Evolutionary conservation across 2,329 filamentous ascomycete species (phyloP).

Genomic region (Ophiocordyceps australis): DNA sequence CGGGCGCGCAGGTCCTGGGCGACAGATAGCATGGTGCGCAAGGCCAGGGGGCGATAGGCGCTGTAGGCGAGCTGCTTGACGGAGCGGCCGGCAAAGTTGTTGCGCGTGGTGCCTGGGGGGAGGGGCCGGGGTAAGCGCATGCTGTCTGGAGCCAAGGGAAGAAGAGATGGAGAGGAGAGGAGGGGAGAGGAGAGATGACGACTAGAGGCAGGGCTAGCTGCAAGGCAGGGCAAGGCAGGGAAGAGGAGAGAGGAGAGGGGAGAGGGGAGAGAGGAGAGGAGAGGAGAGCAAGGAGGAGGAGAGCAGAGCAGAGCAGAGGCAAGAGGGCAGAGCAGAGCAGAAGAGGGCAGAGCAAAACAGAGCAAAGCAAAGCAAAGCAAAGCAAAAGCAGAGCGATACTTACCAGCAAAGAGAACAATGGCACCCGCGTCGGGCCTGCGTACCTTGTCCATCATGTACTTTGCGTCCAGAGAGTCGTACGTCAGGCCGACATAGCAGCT

Average conservation of each 20-base stretch:
- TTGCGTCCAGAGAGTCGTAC: slow-evolving; percentile 36
- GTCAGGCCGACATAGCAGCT: slow-evolving; percentile 53
- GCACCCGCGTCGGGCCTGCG: slow-evolving; percentile 58
- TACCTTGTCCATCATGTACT: slow-evolving; percentile 43
- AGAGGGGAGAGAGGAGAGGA: too few species aligned
- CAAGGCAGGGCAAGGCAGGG: too few species aligned
- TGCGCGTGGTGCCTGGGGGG: slow-evolving; percentile 50
- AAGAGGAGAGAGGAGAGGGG: too few species aligned
- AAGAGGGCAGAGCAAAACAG: too few species aligned
- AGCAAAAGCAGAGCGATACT: too few species aligned
- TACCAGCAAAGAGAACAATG: slow-evolving; percentile 60
- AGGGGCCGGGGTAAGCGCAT: not conserved
- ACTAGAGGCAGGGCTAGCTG: too few species aligned
- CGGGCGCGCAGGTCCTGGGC: slow-evolving; percentile 34
- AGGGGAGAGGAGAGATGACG: not conserved
- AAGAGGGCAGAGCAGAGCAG: too few species aligned
- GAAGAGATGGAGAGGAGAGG: slow-evolving; percentile 1
- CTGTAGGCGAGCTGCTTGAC: slow-evolving; percentile 61
- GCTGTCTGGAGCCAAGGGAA: not conserved
- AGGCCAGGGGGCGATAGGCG: slow-evolving; percentile 52
- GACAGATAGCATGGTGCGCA: slow-evolving; percentile 50
- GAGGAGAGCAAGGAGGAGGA: too few species aligned
- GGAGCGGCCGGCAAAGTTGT: slow-evolving; percentile 53
- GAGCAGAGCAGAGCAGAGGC: too few species aligned
- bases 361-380: too few species aligned